A percentile compares a stretch with the other conserved stretches of the same genome.
Evolutionary conservation across 1,139 yeast species (phyloP).

Genomic region (Yamadazyma buinensis): DNA sequence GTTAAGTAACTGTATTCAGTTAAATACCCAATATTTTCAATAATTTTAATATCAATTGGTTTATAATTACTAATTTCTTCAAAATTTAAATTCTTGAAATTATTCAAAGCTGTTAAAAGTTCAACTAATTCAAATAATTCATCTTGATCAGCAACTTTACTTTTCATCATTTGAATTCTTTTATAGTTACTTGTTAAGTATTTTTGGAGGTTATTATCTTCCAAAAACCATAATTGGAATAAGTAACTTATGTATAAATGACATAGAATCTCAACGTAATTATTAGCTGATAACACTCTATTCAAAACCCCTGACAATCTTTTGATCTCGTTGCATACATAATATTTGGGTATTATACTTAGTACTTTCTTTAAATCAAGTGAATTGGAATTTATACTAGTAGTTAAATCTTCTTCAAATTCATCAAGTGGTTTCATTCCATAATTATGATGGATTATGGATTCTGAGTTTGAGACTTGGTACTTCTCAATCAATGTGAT

Average conservation of each 20-base stretch:
- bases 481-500: conserved; percentile 20
- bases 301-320: conserved; percentile 3
- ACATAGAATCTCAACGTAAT: conserved; percentile 7
- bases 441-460: conserved; percentile 1
- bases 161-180: conserved; percentile 6
- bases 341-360: conserved; percentile 9
- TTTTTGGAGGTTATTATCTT: conserved; percentile 6
- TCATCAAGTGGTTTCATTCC: background rate
- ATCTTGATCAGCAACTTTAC: conserved; percentile 3
- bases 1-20: conserved; percentile 8
- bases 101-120: conserved; percentile 6
- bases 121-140: conserved; percentile 5
- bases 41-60: background rate
- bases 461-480: conserved; percentile 8
- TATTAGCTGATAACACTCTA: conserved; percentile 6
- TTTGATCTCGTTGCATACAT: conserved; percentile 10
- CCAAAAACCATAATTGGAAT: conserved; percentile 13
- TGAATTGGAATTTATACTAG: conserved; percentile 6
- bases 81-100: conserved; percentile 5
- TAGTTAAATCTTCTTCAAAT: conserved; percentile 6
- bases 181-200: conserved; percentile 7
- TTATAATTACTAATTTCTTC: background rate
- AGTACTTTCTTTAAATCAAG: conserved; percentile 1
- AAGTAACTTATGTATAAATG: conserved; percentile 11
- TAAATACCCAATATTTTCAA: conserved; percentile 5